Conservation (phyloP, 305 asterid species). For the Solanum chacoense region DNA sequence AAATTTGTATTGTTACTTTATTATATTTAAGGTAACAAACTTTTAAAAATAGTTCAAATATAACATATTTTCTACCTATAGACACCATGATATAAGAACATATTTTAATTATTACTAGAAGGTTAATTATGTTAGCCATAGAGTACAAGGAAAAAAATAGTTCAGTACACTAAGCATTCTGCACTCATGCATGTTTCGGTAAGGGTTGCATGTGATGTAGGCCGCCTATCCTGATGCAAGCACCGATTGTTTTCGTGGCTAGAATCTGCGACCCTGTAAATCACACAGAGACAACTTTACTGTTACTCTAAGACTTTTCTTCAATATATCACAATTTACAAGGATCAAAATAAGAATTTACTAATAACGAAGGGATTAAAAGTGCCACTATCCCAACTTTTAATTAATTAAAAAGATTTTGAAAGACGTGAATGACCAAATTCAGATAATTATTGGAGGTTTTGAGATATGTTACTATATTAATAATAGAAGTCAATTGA, state of each 20-base stretch:
- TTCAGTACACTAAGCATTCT: too few species aligned
- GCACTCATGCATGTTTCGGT: too few species aligned
- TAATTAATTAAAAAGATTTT: not conserved
- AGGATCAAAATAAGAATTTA: not conserved
- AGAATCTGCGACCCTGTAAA: accelerated
- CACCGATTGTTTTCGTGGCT: not conserved
- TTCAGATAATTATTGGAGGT: not conserved
- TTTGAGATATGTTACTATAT: not conserved
- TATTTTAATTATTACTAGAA: not conserved
- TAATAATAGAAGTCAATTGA: not conserved
- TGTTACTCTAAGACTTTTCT: not conserved
- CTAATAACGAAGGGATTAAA: not conserved
- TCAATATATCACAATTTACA: not conserved
- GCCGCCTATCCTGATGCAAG: not conserved
- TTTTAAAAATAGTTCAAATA: not conserved
- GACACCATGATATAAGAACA: not conserved
- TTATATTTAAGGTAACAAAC: not conserved
- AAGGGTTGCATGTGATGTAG: not conserved
- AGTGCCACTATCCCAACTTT: not conserved
- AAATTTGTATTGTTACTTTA: not conserved
- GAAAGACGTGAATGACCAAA: not conserved
- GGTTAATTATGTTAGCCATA: not conserved
- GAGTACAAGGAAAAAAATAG: not conserved
- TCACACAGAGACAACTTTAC: not conserved
- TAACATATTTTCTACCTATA: not conserved